Base-by-base conservation (phyloP, 257 asterid species). In the Rubia yunnanensis region DNA sequence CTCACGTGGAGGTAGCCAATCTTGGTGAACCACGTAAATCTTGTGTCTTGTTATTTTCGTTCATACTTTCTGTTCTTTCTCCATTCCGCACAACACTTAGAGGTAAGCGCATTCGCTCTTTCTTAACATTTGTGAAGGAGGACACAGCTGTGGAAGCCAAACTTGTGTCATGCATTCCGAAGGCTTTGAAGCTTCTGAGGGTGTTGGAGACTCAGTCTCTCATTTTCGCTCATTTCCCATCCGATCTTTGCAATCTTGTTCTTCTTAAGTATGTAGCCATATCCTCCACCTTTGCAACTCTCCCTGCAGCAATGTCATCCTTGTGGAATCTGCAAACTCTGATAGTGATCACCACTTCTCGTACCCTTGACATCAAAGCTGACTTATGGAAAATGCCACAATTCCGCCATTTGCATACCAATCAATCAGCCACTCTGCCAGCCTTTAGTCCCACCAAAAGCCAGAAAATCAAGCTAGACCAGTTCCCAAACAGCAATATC, bases 291-390 rank as follows among this genome's bases (percentile, higher is more conserved):
- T 69, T 74, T 26, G 27, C 30, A 1, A 1, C 17, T 41, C 71
- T 84, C 53, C 87, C 84, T 0, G 35, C 39, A 0, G 23, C 64
- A 11, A 64, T 79, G 34, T 46, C 79, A 7, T 22, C 54, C 27
- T 63, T 82, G 1, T 74, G 75, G 82, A 79, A 79, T 49, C 53
- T 79, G 6, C 84, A 79, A 49, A 67, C 84, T 39, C 57, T 79
- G 3, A 57, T 77, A 13, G 50, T 79, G 13, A 73, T 74, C 15
- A 76, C 84, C 1, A 31, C 53, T 9, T 61, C 69, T 0, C 73
- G 39, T 15, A 46, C 54, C 13, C 61, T 79, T 31, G 31, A 62
- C 0, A 39, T 79, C 50, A 44, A 64, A 28, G 84, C 74, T 1
- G 68, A 77, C 27, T 32, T 82, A 10, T 77, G 84, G 80, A 72